Percentiles rank a stretch among this genome's conserved stretches.
Conservation (phyloP, 768 basidiomycete genomes). For the Lactifluus pinguis region DNA sequence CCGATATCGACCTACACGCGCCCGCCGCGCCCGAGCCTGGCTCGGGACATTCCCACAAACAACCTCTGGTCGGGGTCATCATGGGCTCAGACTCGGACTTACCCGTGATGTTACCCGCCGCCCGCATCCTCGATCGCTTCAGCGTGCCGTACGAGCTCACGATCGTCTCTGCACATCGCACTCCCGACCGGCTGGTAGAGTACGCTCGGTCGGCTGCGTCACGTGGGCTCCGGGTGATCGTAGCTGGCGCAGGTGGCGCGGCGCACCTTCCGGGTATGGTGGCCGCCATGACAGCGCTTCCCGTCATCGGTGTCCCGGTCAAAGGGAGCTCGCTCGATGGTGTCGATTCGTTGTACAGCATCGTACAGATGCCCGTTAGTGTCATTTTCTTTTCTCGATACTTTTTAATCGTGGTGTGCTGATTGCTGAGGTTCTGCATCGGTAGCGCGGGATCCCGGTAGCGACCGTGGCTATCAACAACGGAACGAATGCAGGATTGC, state of each 20-base stretch:
- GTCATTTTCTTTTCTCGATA: slow-evolving; percentile 15
- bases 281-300: slow-evolving; percentile 84
- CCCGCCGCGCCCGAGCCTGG: slow-evolving; percentile 37
- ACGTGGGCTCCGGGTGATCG: slow-evolving; percentile 63
- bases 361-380: slow-evolving; percentile 97
- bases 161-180: slow-evolving; percentile 94
- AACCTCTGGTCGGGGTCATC: slow-evolving; percentile 85
- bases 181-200: slow-evolving; percentile 74
- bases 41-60: slow-evolving; percentile 47
- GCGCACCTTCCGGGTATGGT: slow-evolving; percentile 99
- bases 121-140: slow-evolving; percentile 78
- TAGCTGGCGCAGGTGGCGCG: slow-evolving; percentile 97
- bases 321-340: slow-evolving; percentile 91
- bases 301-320: slow-evolving; percentile 95
- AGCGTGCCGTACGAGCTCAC: slow-evolving; percentile 84
- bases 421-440: neutral
- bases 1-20: slow-evolving; percentile 46
- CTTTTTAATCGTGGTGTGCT: neutral
- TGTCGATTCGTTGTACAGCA: slow-evolving; percentile 93
- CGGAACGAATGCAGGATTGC: slow-evolving; percentile 83
- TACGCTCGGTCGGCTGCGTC: slow-evolving; percentile 70
- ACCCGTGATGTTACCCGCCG: slow-evolving; percentile 86
- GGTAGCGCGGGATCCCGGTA: slow-evolving; percentile 88
- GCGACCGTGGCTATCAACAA: slow-evolving; percentile 98
- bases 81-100: slow-evolving; percentile 99